Percentiles rank a stretch among this genome's conserved stretches.
phyloP scores from a whole-genome alignment of 78 protist species.

The Dictyostelium intermedium region DNA sequence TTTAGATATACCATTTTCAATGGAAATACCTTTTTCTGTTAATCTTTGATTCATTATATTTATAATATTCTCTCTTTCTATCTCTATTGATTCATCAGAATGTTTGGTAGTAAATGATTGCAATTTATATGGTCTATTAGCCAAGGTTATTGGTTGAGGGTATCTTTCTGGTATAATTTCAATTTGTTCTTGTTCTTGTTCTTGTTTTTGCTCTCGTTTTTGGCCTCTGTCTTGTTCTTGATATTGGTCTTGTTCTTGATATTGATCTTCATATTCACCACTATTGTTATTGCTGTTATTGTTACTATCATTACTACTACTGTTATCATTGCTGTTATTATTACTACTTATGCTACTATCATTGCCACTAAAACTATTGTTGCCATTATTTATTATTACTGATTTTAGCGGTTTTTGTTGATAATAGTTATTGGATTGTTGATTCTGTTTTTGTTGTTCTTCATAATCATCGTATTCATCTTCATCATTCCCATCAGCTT shows the following conservation, averaged over 20 bases:
- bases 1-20: constrained; percentile 4
- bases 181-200: background rate
- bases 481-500: background rate
- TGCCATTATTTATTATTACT: background rate
- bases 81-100: background rate
- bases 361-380: background rate
- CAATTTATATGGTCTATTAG: constrained; percentile 46
- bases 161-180: background rate
- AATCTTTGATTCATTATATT: background rate
- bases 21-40: constrained; percentile 3
- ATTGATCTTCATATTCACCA: background rate
- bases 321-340: background rate
- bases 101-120: background rate
- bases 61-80: background rate
- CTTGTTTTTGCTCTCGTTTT: background rate
- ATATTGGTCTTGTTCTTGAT: background rate
- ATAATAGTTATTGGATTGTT: background rate
- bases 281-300: background rate
- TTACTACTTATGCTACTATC: background rate
- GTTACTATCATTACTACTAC: background rate
- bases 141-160: background rate
- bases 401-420: background rate
- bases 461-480: background rate
- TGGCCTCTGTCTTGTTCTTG: background rate
- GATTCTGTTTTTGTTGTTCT: background rate